These are phyloP conservation scores for Seiridium cupressi DNA, from an alignment of 2,329 filamentous ascomycete genomes.

Conservation along the genomic window DNA sequence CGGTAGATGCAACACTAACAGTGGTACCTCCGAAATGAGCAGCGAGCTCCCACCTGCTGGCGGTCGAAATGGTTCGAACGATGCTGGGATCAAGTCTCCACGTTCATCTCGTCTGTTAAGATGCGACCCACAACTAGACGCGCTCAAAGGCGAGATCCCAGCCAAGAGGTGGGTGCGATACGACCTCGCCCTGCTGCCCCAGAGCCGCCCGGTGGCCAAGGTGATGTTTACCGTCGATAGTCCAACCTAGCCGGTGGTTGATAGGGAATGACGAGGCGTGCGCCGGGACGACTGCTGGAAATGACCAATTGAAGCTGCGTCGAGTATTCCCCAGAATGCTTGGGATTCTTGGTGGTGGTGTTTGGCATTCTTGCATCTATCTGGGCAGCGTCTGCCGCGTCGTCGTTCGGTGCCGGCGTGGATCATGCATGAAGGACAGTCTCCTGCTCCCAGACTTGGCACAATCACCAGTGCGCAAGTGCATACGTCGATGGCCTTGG, in stretches of 20 bases:
- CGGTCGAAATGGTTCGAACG: not conserved
- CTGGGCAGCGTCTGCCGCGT: not conserved
- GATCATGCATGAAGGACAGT: not conserved
- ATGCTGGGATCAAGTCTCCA: not conserved
- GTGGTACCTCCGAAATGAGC: slow-evolving; percentile 11
- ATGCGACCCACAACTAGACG: slow-evolving; percentile 1
- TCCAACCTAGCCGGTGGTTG: not conserved
- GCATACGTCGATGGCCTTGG: not conserved
- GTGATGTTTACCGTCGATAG: not conserved
- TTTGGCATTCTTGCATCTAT: not conserved
- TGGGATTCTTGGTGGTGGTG: not conserved
- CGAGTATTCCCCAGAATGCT: not conserved
- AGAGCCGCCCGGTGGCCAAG: not conserved
- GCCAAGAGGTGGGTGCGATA: not conserved
- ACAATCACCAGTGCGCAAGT: not conserved
- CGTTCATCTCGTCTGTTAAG: slow-evolving; percentile 8
- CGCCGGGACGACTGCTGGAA: not conserved
- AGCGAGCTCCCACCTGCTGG: not conserved
- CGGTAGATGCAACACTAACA: slow-evolving; percentile 8
- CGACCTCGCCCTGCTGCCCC: not conserved
- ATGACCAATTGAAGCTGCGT: not conserved
- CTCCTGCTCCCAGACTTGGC: not conserved
- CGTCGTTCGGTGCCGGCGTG: not conserved
- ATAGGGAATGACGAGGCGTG: not conserved
- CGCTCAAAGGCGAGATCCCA: not conserved